Percentiles rank a stretch among this genome's conserved stretches.
Conservation (phyloP, 805 yeast species). For the Saccharomycopsis amapae region DNA sequence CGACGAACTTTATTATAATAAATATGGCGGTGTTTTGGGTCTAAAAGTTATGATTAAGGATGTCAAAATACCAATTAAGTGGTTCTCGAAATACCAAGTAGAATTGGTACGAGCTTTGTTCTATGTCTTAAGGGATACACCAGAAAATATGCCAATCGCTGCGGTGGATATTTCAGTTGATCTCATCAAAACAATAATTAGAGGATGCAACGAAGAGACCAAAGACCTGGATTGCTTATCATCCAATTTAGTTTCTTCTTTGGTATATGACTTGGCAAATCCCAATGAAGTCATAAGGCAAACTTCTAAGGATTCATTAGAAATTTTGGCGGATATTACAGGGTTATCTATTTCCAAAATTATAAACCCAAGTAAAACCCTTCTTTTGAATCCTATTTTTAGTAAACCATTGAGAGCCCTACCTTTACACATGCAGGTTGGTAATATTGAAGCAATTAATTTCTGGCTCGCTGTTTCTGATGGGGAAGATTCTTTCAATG, state of each 20-base stretch:
- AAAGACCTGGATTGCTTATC: constrained; percentile 52
- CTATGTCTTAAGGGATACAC: constrained; percentile 85
- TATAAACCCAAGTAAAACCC: constrained; percentile 73
- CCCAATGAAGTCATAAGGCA: constrained; percentile 75
- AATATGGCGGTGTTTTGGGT: constrained; percentile 86
- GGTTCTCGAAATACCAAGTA: constrained; percentile 71
- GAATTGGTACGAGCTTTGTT: constrained; percentile 82
- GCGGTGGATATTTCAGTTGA: constrained; percentile 67
- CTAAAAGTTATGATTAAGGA: constrained; percentile 65
- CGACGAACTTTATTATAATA: constrained; percentile 77
- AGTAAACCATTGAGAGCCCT: constrained; percentile 94
- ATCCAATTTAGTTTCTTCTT: constrained; percentile 62
- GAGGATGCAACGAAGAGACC: constrained; percentile 56
- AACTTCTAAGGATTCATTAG: constrained; percentile 67
- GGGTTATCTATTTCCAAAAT: constrained; percentile 63
- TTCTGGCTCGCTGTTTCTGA: constrained; percentile 77
- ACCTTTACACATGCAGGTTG: constrained; percentile 98
- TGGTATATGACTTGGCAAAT: constrained; percentile 88
- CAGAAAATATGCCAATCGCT: constrained; percentile 75
- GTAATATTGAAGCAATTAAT: constrained; percentile 91
- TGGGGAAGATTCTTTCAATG: constrained; percentile 77
- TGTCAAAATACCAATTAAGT: constrained; percentile 55
- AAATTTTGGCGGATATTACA: constrained; percentile 66
- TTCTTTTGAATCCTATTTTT: constrained; percentile 85
- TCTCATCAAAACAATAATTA: constrained; percentile 55